These are phyloP conservation scores for Barnettozyma siamensis DNA, from an alignment of 805 yeast species.

Conservation along the genomic window DNA sequence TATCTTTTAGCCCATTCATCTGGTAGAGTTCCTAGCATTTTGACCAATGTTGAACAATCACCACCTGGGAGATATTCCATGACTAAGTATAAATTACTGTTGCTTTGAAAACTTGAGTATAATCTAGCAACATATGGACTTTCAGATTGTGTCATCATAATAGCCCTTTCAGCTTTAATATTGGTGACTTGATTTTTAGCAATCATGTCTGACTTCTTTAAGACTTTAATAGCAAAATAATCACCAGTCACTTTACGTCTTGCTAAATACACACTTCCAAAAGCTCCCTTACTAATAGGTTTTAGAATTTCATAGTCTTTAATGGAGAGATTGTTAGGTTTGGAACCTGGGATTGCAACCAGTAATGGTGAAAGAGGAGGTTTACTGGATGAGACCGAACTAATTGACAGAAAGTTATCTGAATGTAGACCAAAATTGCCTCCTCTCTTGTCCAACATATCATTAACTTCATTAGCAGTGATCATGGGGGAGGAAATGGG, in stretches of 20 bases:
- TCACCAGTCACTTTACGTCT: conserved; percentile 85
- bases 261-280: conserved; percentile 90
- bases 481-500: conserved; percentile 59
- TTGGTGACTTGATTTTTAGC: conserved; percentile 95
- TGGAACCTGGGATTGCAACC: conserved; percentile 50
- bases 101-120: conserved; percentile 82
- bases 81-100: conserved; percentile 80
- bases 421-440: conserved; percentile 6
- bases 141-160: conserved; percentile 95
- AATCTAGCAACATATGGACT: conserved; percentile 90
- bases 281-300: conserved; percentile 96
- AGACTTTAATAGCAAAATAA: conserved; percentile 88
- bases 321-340: conserved; percentile 60
- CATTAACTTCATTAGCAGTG: conserved; percentile 38
- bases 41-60: conserved; percentile 82
- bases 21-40: conserved; percentile 76
- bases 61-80: conserved; percentile 98
- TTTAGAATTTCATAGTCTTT: conserved; percentile 85
- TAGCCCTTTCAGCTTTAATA: conserved; percentile 91
- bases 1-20: conserved; percentile 83
- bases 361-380: conserved; percentile 79
- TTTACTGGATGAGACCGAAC: conserved; percentile 28
- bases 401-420: conserved; percentile 24
- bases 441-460: conserved; percentile 23
- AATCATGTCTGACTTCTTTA: conserved; percentile 92